Conservation (phyloP, 805 yeast genomes). For the Phaffomyces thermotolerans region DNA sequence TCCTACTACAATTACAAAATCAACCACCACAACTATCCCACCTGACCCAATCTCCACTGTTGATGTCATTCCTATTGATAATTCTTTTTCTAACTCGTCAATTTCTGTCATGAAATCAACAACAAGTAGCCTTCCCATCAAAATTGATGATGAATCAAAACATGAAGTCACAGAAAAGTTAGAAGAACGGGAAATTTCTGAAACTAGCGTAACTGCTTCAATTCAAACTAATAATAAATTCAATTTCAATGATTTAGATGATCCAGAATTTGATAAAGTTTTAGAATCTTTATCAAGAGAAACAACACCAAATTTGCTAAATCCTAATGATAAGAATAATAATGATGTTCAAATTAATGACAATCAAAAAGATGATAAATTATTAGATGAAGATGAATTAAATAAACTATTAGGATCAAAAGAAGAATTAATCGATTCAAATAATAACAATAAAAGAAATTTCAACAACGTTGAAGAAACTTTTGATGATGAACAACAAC, state of each 20-base stretch:
- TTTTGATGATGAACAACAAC: conserved; percentile 3
- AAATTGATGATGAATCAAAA: no score
- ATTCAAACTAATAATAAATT: not conserved
- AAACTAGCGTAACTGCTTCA: not conserved
- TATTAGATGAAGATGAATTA: conserved; percentile 21
- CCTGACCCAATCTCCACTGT: no score
- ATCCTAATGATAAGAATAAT: no score
- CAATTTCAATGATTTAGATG: conserved; percentile 14
- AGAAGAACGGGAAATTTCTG: no score
- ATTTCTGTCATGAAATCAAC: not conserved
- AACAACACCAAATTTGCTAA: conserved; percentile 20
- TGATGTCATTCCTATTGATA: no score
- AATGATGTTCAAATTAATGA: no score
- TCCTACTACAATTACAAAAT: no score
- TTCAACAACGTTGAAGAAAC: conserved; percentile 1
- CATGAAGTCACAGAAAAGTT: no score
- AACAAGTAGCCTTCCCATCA: not conserved
- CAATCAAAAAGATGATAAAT: conserved; percentile 5
- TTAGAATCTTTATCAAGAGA: conserved; percentile 22
- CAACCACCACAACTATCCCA: no score
- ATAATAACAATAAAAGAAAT: conserved; percentile 1
- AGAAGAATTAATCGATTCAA: conserved; percentile 3
- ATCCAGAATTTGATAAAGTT: conserved; percentile 22
- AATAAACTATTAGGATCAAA: conserved; percentile 19
- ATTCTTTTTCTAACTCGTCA: no score